Conservation (phyloP, 805 yeast genomes). For the Geotrichum ghanense region DNA sequence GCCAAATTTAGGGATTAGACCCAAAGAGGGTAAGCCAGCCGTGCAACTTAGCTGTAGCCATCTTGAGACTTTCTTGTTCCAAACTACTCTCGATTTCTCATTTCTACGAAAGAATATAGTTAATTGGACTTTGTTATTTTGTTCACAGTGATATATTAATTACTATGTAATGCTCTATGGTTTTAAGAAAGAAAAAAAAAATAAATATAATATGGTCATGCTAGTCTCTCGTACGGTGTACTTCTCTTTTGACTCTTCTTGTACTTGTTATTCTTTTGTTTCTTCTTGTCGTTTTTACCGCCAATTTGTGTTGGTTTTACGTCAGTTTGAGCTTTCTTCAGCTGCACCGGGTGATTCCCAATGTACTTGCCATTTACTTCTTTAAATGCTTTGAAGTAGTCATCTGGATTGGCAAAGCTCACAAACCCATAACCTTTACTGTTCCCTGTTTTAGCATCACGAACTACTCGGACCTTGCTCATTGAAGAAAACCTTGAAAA, state of each 20-base stretch:
- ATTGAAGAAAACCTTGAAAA: slow-evolving; percentile 43
- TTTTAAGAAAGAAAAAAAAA: background rate
- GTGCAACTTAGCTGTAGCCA: background rate
- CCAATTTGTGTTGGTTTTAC: slow-evolving; percentile 7
- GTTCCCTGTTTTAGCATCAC: slow-evolving; percentile 34
- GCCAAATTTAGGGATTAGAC: background rate
- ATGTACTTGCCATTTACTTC: slow-evolving; percentile 69
- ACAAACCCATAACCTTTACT: slow-evolving; percentile 68
- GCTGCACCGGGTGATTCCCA: slow-evolving; percentile 60
- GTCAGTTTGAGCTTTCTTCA: slow-evolving; percentile 44
- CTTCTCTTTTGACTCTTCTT: background rate
- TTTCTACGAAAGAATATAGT: too few species aligned
- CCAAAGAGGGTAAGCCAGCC: background rate
- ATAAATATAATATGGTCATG: background rate
- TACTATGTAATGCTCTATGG: background rate
- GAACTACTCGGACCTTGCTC: slow-evolving; percentile 49
- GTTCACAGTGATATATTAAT: background rate
- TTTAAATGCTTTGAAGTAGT: slow-evolving; percentile 58
- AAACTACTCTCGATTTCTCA: too few species aligned
- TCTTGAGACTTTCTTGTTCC: too few species aligned
- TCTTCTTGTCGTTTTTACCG: background rate
- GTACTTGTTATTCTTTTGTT: background rate
- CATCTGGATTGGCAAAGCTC: slow-evolving; percentile 52
- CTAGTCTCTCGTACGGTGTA: background rate
- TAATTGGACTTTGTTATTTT: too few species aligned